phyloP scores from a whole-genome alignment of 2,329 filamentous ascomycete species.

The Alternaria sp. region DNA sequence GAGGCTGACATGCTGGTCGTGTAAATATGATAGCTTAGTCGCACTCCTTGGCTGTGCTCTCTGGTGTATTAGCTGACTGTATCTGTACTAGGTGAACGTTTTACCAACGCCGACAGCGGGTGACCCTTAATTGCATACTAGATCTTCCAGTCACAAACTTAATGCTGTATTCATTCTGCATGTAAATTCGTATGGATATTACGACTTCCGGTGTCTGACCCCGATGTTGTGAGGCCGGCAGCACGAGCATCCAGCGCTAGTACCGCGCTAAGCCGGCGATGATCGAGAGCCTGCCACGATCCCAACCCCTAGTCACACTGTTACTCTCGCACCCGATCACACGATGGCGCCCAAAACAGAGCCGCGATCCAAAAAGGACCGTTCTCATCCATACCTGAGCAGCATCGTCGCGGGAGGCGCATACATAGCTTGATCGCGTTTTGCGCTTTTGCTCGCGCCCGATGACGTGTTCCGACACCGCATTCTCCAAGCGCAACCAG shows the following conservation, averaged over 20 bases:
- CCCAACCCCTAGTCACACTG: background rate
- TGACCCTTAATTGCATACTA: background rate
- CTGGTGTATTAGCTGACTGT: background rate
- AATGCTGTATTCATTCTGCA: background rate
- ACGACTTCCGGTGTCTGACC: background rate
- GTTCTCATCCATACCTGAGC: background rate
- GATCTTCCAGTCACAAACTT: background rate
- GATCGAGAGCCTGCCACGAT: conserved; percentile 8
- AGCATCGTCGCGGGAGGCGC: background rate
- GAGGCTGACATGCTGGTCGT: background rate
- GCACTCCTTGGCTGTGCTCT: background rate
- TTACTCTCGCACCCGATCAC: conserved; percentile 9
- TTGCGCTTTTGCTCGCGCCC: conserved; percentile 2
- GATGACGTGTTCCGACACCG: conserved; percentile 13
- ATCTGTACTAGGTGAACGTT: background rate
- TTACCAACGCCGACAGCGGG: background rate
- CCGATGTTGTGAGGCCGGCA: background rate
- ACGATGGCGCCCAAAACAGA: conserved; percentile 3
- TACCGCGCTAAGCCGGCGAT: conserved; percentile 1
- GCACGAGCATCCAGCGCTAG: background rate
- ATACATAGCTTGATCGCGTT: background rate
- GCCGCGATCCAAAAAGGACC: background rate
- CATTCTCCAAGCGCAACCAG: background rate
- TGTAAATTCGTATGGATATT: background rate
- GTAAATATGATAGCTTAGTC: background rate